phyloP scores from a whole-genome alignment of 108 stramenopile species.

The Bacterosira constricta region DNA sequence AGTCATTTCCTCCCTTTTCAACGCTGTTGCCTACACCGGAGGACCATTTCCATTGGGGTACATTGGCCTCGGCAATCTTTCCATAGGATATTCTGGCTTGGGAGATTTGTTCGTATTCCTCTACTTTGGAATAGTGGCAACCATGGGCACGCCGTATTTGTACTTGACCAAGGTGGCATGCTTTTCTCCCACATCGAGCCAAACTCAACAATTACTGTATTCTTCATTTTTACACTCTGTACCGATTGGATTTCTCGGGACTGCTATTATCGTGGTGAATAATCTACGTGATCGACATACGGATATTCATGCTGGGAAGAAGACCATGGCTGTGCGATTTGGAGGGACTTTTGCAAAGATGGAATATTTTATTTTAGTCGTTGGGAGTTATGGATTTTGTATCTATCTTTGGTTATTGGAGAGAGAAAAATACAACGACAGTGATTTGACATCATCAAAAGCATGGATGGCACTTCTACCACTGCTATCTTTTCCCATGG shows the following conservation, averaged over 20 bases:
- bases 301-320: conserved; percentile 74
- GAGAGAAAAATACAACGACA: background rate
- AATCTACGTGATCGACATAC: conserved; percentile 89
- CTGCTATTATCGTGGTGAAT: conserved; percentile 90
- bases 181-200: background rate
- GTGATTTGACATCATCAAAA: background rate
- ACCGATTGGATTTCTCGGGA: conserved; percentile 71
- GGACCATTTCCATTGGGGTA: conserved; percentile 90
- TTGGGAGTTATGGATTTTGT: conserved; percentile 52
- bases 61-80: conserved; percentile 73
- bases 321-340: conserved; percentile 83
- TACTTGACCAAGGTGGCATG: conserved; percentile 25
- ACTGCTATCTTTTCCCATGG: conserved; percentile 63
- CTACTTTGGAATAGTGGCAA: conserved; percentile 90
- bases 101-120: conserved; percentile 90
- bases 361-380: conserved; percentile 61
- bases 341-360: conserved; percentile 66
- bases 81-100: conserved; percentile 86
- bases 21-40: conserved; percentile 88
- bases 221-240: conserved; percentile 45
- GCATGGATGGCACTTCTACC: conserved; percentile 51
- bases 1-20: conserved; percentile 68
- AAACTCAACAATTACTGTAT: conserved; percentile 11
- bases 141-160: conserved; percentile 70
- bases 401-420: conserved; percentile 10